A percentile compares a stretch with the other conserved stretches of the same genome.
phyloP scores from a whole-genome alignment of 192 early-diverging fungal genomes.

The Rhizoclosmatium globosum region DNA sequence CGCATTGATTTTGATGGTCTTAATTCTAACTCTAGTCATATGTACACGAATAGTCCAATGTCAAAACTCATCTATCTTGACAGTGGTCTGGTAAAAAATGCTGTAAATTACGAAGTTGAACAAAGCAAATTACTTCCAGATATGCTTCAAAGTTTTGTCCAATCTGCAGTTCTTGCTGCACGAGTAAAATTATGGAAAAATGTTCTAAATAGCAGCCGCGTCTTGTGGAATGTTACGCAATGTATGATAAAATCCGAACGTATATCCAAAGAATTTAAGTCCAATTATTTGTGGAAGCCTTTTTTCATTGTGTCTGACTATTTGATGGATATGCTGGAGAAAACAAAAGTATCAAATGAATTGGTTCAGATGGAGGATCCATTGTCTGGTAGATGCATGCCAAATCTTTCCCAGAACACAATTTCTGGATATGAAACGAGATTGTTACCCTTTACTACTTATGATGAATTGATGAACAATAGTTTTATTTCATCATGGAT shows the following conservation, averaged over 20 bases:
- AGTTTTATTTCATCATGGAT: constrained; percentile 5
- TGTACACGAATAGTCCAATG: background rate
- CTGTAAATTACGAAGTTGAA: too few relatives aligned
- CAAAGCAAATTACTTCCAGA: constrained; percentile 31
- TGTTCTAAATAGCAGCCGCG: constrained; percentile 37
- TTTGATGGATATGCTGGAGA: constrained; percentile 49
- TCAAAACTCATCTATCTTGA: background rate
- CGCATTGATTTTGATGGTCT: background rate
- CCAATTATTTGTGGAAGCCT: constrained; percentile 47
- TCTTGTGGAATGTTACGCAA: constrained; percentile 45
- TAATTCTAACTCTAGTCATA: background rate
- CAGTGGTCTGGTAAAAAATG: too few relatives aligned
- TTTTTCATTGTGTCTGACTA: constrained; percentile 43
- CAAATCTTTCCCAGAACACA: background rate
- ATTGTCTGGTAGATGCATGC: constrained; percentile 8
- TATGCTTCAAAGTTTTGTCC: constrained; percentile 51
- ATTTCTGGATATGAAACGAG: background rate
- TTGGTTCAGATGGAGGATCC: background rate
- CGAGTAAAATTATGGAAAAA: constrained; percentile 43
- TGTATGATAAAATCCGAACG: constrained; percentile 24
- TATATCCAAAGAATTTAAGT: constrained; percentile 42
- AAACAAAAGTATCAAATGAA: constrained; percentile 1
- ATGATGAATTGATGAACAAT: background rate
- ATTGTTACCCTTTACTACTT: background rate
- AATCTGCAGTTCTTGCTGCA: constrained; percentile 48